phyloP scores from a whole-genome alignment of 1,139 yeast genomes.

The Pichia sp. region DNA sequence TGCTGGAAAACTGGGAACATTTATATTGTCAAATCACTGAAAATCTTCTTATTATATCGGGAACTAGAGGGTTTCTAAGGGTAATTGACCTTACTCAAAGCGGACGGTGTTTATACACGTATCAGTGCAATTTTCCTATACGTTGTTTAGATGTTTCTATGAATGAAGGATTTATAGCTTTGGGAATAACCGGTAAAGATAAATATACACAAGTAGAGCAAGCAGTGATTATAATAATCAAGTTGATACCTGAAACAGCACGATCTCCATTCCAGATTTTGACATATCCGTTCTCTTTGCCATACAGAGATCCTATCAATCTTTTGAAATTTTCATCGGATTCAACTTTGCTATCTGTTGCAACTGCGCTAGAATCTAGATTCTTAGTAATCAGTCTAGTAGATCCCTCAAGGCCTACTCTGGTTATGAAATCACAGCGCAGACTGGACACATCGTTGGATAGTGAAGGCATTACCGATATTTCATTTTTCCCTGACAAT shows the following conservation, averaged over 20 bases:
- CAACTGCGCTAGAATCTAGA: slow-evolving; percentile 80
- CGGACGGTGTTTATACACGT: slow-evolving; percentile 67
- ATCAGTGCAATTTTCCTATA: slow-evolving; percentile 69
- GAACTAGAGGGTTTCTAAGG: slow-evolving; percentile 67
- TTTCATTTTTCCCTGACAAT: slow-evolving; percentile 65
- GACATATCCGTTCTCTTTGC: slow-evolving; percentile 59
- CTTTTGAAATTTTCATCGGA: slow-evolving; percentile 66
- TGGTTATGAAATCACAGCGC: slow-evolving; percentile 61
- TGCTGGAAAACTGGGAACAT: slow-evolving; percentile 53
- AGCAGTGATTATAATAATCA: slow-evolving; percentile 60
- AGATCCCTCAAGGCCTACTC: slow-evolving; percentile 61
- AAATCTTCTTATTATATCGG: slow-evolving; percentile 60
- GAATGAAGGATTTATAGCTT: slow-evolving; percentile 61
- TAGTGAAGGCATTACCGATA: slow-evolving; percentile 83
- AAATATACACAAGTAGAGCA: slow-evolving; percentile 67
- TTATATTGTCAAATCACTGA: slow-evolving; percentile 61
- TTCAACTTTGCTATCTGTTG: slow-evolving; percentile 67
- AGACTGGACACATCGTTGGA: slow-evolving; percentile 61
- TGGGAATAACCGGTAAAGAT: slow-evolving; percentile 80
- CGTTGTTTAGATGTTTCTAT: slow-evolving; percentile 71
- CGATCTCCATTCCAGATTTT: slow-evolving; percentile 20
- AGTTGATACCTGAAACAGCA: slow-evolving; percentile 6
- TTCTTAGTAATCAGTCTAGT: slow-evolving; percentile 71
- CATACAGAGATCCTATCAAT: slow-evolving; percentile 81
- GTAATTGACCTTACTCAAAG: slow-evolving; percentile 52